A percentile compares a stretch with the other conserved stretches of the same genome.
phyloP scores from a whole-genome alignment of 2,329 filamentous ascomycete species.

The Graphiopsis chlorocephala region DNA sequence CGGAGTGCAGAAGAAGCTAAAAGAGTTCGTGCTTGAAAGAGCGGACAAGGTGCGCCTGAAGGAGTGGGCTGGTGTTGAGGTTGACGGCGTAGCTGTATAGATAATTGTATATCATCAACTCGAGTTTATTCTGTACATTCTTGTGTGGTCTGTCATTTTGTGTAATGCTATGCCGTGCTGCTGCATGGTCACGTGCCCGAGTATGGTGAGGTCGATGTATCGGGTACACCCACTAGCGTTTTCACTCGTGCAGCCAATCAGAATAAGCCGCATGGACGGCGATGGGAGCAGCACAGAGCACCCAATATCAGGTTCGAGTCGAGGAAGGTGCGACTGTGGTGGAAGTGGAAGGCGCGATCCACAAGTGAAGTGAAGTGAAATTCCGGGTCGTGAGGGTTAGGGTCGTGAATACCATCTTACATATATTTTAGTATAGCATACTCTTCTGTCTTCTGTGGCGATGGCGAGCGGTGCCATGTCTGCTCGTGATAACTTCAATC shows the following conservation, averaged over 20 bases:
- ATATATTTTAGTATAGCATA: not conserved
- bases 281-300: not conserved
- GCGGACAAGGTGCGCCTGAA: conserved; percentile 65
- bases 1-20: conserved; percentile 50
- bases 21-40: conserved; percentile 59
- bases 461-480: not conserved
- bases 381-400: not conserved
- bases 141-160: not conserved
- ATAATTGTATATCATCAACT: not conserved
- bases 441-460: not conserved
- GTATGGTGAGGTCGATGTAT: not conserved
- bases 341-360: not conserved
- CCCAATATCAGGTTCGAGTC: not conserved
- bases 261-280: not conserved
- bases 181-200: not conserved
- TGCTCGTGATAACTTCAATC: no score
- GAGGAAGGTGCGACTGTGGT: not conserved
- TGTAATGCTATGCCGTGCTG: not conserved
- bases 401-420: not conserved
- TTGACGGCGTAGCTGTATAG: conserved; percentile 2
- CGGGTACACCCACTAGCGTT: not conserved
- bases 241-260: not conserved
- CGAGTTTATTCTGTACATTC: not conserved
- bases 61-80: conserved; percentile 56
- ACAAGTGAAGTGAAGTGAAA: not conserved